A percentile compares a stretch with the other conserved stretches of the same genome.
phyloP scores from a whole-genome alignment of 2,329 filamentous ascomycete genomes.

The Colletotrichum sublineola region DNA sequence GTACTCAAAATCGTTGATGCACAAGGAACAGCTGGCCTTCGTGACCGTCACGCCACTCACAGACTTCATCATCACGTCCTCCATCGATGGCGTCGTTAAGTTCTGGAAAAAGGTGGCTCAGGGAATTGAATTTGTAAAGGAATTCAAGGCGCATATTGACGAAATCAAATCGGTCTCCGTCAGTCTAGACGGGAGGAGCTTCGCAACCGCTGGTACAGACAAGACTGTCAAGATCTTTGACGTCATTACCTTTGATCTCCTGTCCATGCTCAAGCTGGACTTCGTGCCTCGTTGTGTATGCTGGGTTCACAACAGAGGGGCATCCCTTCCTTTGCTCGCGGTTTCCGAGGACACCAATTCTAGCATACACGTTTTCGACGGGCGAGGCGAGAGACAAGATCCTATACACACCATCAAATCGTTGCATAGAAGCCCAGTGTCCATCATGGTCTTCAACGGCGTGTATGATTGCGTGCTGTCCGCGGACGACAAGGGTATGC shows the following conservation, averaged over 20 bases:
- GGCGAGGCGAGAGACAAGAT: slow-evolving; percentile 82
- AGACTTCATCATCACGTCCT: slow-evolving; percentile 95
- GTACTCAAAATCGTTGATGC: slow-evolving; percentile 98
- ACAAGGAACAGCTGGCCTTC: slow-evolving; percentile 93
- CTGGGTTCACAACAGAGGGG: slow-evolving; percentile 90
- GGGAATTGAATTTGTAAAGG: slow-evolving; percentile 97
- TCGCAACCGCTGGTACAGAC: slow-evolving; percentile 87
- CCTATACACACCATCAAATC: slow-evolving; percentile 83
- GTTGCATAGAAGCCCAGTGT: slow-evolving; percentile 85
- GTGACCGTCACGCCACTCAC: slow-evolving; percentile 90
- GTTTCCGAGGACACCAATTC: slow-evolving; percentile 82
- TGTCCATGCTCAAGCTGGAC: slow-evolving; percentile 84
- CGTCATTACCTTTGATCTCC: slow-evolving; percentile 87
- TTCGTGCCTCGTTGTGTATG: slow-evolving; percentile 84
- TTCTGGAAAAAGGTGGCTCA: slow-evolving; percentile 98
- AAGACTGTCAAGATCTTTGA: slow-evolving; percentile 85
- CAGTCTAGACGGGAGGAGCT: slow-evolving; percentile 91
- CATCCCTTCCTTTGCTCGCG: slow-evolving; percentile 88
- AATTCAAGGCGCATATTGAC: slow-evolving; percentile 91
- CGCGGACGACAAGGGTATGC: slow-evolving; percentile 89
- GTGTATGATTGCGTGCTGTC: slow-evolving; percentile 91
- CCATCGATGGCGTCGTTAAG: slow-evolving; percentile 95
- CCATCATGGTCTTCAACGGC: slow-evolving; percentile 90
- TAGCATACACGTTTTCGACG: slow-evolving; percentile 87
- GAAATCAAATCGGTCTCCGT: slow-evolving; percentile 87